Percentiles rank a stretch among this genome's conserved stretches.
phyloP scores from a whole-genome alignment of 2,329 filamentous ascomycete genomes.

The Aspergillus pseudonomiae region DNA sequence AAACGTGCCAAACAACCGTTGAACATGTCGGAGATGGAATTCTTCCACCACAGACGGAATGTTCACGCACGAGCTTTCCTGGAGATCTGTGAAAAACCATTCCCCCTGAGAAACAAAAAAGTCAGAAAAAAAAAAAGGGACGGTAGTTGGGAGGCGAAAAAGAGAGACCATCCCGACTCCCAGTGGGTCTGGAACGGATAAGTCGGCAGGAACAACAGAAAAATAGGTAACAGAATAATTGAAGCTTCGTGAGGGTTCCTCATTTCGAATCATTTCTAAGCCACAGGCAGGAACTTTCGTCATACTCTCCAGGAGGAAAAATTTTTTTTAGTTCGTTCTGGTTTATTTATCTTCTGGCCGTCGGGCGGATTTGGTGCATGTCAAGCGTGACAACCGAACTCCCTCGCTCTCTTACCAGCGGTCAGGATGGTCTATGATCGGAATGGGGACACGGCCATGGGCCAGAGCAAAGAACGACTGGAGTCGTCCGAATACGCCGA shows the following conservation, averaged over 20 bases:
- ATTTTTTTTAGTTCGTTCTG: neutral
- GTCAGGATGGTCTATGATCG: neutral
- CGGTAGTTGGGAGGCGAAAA: neutral
- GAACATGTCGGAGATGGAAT: too few relatives aligned
- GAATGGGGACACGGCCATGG: neutral
- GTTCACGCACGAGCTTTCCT: too few relatives aligned
- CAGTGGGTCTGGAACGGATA: slow-evolving; percentile 2
- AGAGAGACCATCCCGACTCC: neutral
- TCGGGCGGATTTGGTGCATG: neutral
- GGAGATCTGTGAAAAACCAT: too few relatives aligned
- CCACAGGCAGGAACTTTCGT: neutral
- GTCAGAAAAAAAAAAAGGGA: neutral
- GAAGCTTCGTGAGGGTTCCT: neutral
- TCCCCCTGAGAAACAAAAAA: neutral
- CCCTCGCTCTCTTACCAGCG: neutral
- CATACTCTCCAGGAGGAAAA: neutral
- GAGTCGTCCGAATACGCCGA: neutral
- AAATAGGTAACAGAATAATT: neutral
- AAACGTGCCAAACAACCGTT: too few relatives aligned
- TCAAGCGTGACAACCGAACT: neutral
- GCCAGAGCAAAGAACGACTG: neutral
- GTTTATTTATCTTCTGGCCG: neutral
- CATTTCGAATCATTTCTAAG: neutral
- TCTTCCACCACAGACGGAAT: too few relatives aligned
- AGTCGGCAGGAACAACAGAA: slow-evolving; percentile 5